Percentiles rank a stretch among this genome's conserved stretches.
Evolutionary conservation across 2,329 filamentous ascomycete species (phyloP).

Genomic region (Aspergillus candidus): DNA sequence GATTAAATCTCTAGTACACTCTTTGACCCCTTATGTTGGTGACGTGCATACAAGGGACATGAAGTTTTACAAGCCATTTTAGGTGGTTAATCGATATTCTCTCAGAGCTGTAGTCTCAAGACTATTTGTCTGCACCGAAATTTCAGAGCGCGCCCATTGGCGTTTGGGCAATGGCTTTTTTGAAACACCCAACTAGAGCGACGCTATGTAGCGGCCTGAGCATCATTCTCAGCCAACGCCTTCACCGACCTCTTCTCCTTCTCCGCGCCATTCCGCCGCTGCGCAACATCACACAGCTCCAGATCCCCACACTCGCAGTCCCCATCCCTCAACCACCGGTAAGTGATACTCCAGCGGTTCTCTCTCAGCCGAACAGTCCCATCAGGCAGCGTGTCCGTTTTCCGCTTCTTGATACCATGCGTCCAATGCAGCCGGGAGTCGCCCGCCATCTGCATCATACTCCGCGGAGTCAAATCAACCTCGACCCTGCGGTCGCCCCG

Average conservation of each 20-base stretch:
- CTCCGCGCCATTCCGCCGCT: slow-evolving; percentile 42
- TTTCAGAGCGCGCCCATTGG: too few species aligned
- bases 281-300: slow-evolving; percentile 49
- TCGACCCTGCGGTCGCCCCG: slow-evolving; percentile 32
- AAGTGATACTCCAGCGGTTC: slow-evolving; percentile 52
- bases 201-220: too few species aligned
- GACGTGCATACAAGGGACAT: too few species aligned
- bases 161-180: too few species aligned
- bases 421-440: slow-evolving; percentile 51
- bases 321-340: slow-evolving; percentile 47
- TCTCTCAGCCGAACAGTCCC: slow-evolving; percentile 40
- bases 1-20: too few species aligned
- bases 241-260: slow-evolving; percentile 40
- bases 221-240: slow-evolving; percentile 3
- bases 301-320: slow-evolving; percentile 48
- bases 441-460: slow-evolving; percentile 48
- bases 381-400: slow-evolving; percentile 46
- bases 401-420: slow-evolving; percentile 50
- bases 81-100: too few species aligned
- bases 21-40: too few species aligned
- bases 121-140: too few species aligned
- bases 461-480: slow-evolving; percentile 45
- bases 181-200: too few species aligned
- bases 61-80: too few species aligned
- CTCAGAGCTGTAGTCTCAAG: too few species aligned